Conservation (phyloP, 306 rosid genomes). For the Erythrophleum fordii region DNA sequence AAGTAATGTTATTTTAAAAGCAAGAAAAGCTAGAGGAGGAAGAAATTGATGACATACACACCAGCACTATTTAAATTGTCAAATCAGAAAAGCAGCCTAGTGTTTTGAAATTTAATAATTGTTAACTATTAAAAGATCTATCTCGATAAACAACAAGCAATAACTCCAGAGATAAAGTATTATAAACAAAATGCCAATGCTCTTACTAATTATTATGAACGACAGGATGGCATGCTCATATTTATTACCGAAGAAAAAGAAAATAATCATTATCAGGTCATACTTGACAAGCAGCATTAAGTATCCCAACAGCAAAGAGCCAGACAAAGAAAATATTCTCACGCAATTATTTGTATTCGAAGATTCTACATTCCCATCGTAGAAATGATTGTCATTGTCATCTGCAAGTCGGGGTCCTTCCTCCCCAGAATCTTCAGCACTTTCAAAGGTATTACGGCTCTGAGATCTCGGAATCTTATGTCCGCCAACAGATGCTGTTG, state of each 20-base stretch:
- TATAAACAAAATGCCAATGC: neutral
- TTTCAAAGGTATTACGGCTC: constrained; percentile 48
- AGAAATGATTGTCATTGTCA: constrained; percentile 47
- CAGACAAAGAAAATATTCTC: constrained; percentile 30
- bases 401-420: constrained; percentile 62
- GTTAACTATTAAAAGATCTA: constrained; percentile 23
- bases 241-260: neutral
- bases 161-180: neutral
- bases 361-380: constrained; percentile 43
- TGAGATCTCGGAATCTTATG: constrained; percentile 63
- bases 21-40: neutral
- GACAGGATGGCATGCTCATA: constrained; percentile 3
- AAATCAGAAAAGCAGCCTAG: constrained; percentile 18
- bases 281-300: neutral
- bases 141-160: neutral
- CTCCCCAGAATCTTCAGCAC: constrained; percentile 68
- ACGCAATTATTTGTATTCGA: constrained; percentile 34
- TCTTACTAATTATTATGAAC: neutral
- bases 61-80: constrained; percentile 17
- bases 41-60: constrained; percentile 21
- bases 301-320: constrained; percentile 9
- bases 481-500: constrained; percentile 63
- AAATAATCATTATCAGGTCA: constrained; percentile 10
- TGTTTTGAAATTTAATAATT: neutral
- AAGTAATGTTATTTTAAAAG: neutral